Base-by-base conservation (phyloP, 768 basidiomycete species). In the Mycena haematopus region DNA sequence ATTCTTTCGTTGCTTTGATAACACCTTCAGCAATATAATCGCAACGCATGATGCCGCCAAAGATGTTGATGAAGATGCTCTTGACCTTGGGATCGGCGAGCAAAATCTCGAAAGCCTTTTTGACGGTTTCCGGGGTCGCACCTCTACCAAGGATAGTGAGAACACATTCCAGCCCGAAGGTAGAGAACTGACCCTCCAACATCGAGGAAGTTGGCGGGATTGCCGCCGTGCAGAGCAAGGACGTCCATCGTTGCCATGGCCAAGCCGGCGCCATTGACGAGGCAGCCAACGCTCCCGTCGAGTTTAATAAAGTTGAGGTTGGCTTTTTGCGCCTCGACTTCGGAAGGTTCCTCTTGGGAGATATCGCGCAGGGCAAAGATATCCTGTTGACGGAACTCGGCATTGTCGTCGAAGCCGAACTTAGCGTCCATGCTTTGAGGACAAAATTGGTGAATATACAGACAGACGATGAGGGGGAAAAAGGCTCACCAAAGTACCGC, bases 191-290 rank as follows among this genome's bases (percentile, higher is more conserved):
- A 92, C 90, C 95, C 97, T 82, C 97, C 97, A 59, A 98, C 96
- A 70, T 99, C 97, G 63, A 99, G 84, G 86, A 99, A 99, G 77
- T 99, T 99, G 57, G 97, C 97, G 6, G 97, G 97, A 69, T 96
- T 90, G 54, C 94, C 97, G 52, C 97, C 97, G 73, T 98, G 93
- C 54, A 97, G 81, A 51, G 95, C 87, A 59, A 99, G 84, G n/a
- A 99, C 96, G 72, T 99, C 97, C 97, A 99, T 99, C 58, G 97
- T 99, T 38, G 97, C 97, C 97, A 99, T 99, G 53, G 97, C 97
- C 64, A 99, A 81, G 72, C 97, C 97, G 54, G 97, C 97, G 71
- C 97, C 97, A 70, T 99, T 99, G 65, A 99, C 97, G 55, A 99
- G 81, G 79, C 97, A 99, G 29, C 97, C 97, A 63, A 99, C 89